These are phyloP conservation scores for Ophryocystis elektroscirrha DNA, from an alignment of 169 alveolate species.

Conservation along the genomic window DNA sequence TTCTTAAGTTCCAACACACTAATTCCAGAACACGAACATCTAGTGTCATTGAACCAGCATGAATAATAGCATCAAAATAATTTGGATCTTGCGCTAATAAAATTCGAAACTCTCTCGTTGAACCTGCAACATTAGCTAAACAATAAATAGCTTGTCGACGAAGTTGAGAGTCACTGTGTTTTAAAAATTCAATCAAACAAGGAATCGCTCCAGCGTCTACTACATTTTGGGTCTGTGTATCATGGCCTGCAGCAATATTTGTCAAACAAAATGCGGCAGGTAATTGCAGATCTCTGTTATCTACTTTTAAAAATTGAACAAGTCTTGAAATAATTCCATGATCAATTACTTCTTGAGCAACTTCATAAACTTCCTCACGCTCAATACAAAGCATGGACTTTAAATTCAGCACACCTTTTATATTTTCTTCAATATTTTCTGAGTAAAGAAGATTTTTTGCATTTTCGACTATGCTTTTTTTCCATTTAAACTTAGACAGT, in stretches of 20 bases:
- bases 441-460: too few species aligned
- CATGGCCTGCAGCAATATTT: not conserved
- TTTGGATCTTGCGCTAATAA: not conserved
- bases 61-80: not conserved
- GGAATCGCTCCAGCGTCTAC: not conserved
- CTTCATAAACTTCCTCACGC: not conserved
- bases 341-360: not conserved
- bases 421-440: not conserved
- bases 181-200: not conserved
- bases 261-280: not conserved
- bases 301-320: not conserved
- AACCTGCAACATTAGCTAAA: not conserved
- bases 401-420: not conserved
- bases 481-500: too few species aligned
- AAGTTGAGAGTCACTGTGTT: not conserved
- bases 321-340: not conserved
- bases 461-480: too few species aligned
- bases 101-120: not conserved
- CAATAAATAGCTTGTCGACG: not conserved
- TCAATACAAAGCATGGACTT: not conserved
- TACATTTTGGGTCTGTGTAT: not conserved
- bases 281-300: not conserved
- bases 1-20: not conserved
- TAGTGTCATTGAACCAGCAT: not conserved
- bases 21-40: not conserved